Evolutionary conservation across 2,329 filamentous ascomycete species (phyloP), one percentile per base, ranked within the genome.

Genomic region (Pseudocercospora fuligena): DNA sequence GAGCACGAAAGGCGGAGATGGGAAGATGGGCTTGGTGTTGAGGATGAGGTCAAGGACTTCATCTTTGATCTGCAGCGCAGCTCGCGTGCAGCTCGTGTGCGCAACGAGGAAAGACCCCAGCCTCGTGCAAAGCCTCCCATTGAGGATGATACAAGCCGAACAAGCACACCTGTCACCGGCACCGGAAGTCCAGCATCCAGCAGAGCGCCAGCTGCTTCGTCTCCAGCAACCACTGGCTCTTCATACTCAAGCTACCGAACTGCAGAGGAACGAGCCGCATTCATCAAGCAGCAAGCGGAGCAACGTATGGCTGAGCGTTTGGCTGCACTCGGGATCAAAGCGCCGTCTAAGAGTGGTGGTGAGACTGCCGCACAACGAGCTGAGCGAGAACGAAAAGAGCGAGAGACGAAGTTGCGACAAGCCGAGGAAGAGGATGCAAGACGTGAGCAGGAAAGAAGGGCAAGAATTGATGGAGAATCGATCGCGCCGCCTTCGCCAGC

Each of bases 221-320:
- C 85, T 11, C 80, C 86, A 23, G 77, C 81, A 23, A 80, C 84
- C 11, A 77, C 79, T 7, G 83, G 87, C 31, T 87, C 89, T 2
- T 90, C 91, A 0, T 96, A 97, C 76, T 87, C 92, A 2, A 87
- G 92, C 4, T 96, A 95, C 78, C 92, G 92, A 80, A 97, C 94
- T 0, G 91, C 94, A 0, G 94, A 98, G 79, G 94, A 99, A 75
- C 89, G 95, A 63, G 93, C 96, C 40, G 93, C 94, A 5, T 97
- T 96, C 75, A 97, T 98, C 76, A 97, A 96, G 78, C 94, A 97
- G 78, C 94, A 97, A 78, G 96, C 95, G 8, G 94, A 98, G 78
- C 92, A 94, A 77, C 92, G 94, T 66, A 98, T 99, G 91, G 94
- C 95, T 40, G 95, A 98, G 79, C 90, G 95, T 67, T 87, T 99